Base-by-base conservation (phyloP, 768 basidiomycete species). In the Suillus subluteus region DNA sequence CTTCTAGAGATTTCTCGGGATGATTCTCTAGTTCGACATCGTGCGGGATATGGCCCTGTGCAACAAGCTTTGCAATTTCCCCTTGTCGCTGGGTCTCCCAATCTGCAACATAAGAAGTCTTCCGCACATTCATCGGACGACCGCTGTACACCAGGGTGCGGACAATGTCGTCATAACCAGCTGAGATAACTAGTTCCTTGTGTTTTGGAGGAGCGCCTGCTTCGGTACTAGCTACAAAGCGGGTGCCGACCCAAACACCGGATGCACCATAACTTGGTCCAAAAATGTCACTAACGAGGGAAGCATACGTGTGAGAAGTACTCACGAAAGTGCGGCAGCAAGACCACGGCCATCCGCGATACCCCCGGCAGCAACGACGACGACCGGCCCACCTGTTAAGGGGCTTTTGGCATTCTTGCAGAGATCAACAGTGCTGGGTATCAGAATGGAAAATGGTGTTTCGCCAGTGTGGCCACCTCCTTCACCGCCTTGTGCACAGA, bases 401-500 rank as follows among this genome's bases (percentile, higher is more conserved):
- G 93, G 91, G 75, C 89, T 92, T 70, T 83, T 91, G 50, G 82
- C 80, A 69, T 81, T 79, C 73, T 85, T 87, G 78, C 90, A 92
- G n/a, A 90, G 73, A 75, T 95, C 95, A 56, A 95, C 92, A 62
- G 89, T 87, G 0, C 90, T 87, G 11, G 94, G 94, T 62, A 95
- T 91, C 38, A 96, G 85, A 68, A 95, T 85, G 13, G 91, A 91
- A 74, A 92, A 92, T 1, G 91, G 84, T 13, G 85, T 92, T 63
- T 93, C 90, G 48, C 95, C 92, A 1, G 94, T 95, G 79, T 95
- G 94, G 15, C 94, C 94, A 35, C 94, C 94, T 23, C 93, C 94
- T 77, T 95, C 94, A 21, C 92, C 92, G 41, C 91, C 91, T 75
- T 93, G 93, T 1, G 92, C 94, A 73, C 94, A 94, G 58, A 96